Evolutionary conservation across 805 yeast species (phyloP).

Genomic region (Myxozyma kluyveri): DNA sequence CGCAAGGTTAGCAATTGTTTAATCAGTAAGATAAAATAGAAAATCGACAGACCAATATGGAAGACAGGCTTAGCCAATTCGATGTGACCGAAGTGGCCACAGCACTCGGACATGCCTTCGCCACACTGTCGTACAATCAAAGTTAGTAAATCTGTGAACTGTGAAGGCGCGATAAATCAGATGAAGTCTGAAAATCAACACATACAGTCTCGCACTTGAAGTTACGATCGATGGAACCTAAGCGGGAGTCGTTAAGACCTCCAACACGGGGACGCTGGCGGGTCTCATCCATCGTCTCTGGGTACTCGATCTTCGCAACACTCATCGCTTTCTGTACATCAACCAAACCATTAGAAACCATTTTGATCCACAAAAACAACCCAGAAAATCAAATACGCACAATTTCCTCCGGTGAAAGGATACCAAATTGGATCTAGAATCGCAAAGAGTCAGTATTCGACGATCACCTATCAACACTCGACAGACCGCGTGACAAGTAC

Average conservation of each 20-base stretch:
- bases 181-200: neutral
- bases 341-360: too few species aligned
- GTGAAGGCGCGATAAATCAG: neutral
- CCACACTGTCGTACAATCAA: constrained; percentile 58
- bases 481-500: neutral
- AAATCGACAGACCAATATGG: constrained; percentile 65
- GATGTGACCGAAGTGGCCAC: constrained; percentile 99
- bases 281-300: constrained; percentile 99
- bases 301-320: constrained; percentile 96
- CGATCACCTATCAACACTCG: constrained; percentile 17
- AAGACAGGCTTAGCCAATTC: constrained; percentile 98
- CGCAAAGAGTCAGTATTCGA: constrained; percentile 17
- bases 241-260: constrained; percentile 93
- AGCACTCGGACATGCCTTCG: constrained; percentile 98
- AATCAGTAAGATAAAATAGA: neutral
- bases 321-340: constrained; percentile 74
- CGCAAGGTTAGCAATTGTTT: neutral
- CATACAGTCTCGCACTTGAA: constrained; percentile 87
- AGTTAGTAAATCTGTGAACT: neutral
- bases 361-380: too few species aligned
- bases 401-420: constrained; percentile 94
- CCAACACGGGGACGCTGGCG: constrained; percentile 94
- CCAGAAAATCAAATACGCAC: constrained; percentile 38
- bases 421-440: constrained; percentile 83
- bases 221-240: constrained; percentile 95